Base-by-base conservation (phyloP, 2,329 filamentous ascomycete genomes). In the Teratosphaeriaceae sp. region DNA sequence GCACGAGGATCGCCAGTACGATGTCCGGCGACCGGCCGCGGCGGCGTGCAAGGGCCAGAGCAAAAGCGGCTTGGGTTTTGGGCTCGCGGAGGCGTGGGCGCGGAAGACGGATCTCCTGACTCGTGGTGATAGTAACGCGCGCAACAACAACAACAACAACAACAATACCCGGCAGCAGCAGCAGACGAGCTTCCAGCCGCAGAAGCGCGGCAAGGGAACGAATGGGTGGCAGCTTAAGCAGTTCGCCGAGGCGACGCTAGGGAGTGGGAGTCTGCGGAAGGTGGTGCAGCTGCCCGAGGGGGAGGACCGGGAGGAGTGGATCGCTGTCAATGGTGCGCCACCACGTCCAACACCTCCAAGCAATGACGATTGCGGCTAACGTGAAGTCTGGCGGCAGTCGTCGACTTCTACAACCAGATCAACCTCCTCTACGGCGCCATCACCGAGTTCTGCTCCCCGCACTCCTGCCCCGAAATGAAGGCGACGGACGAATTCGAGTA, bases 401-500 rank as follows among this genome's bases (percentile, higher is more conserved):
- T 98, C 72, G 92, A 98, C 69, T 98, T 98, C 69, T 98, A 98
- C 79, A 98, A 98, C 73, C 92, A 98, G 69, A 94, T 98, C 74
- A 98, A 98, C 70, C 78, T 98, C 26, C 82, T 98, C 46, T 98
- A 98, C 65, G 94, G 94, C 46, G 92, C 92, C 53, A 98, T 98
- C 63, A 98, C 92, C 47, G 92, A 98, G 64, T 98, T 98, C 69
- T 98, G 92, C 74, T 97, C 92, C 20, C 90, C 92, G 23, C 85
- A 92, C 64, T 88, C 88, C 52, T 98, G 92, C 65, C 92, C 92
- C 1, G 92, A 97, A 71, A 98, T 98, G 92, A 98, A 98, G 69
- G 92, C 92, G n/a, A 98, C 92, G 8, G 94, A 98, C 70, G 92
- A 98, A 84, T 98, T 97, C 67, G 92, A 98, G 67, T 98, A 98